phyloP scores from a whole-genome alignment of 495 filamentous ascomycete genomes.

The Aspergillus nanangensis region DNA sequence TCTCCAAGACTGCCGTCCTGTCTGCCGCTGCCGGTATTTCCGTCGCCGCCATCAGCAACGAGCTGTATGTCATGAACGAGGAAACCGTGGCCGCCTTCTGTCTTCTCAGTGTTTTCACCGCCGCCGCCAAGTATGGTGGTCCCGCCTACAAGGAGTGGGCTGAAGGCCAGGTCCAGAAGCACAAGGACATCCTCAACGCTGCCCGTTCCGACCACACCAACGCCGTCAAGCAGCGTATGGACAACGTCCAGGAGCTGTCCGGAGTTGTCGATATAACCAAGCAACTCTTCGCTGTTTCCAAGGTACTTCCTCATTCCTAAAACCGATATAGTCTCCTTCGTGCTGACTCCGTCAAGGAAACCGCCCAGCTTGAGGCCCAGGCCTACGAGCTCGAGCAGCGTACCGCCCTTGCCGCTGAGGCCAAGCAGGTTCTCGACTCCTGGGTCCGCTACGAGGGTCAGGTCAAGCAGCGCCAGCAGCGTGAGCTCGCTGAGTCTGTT shows the following conservation, averaged over 20 bases:
- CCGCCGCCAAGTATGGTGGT: conserved; percentile 84
- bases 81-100: conserved; percentile 89
- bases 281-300: conserved; percentile 94
- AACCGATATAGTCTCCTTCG: not conserved
- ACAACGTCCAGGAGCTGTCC: conserved; percentile 86
- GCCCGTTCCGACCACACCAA: conserved; percentile 90
- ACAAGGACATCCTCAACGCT: conserved; percentile 87
- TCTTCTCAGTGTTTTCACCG: conserved; percentile 83
- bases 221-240: conserved; percentile 90
- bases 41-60: conserved; percentile 95
- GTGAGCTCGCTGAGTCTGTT: conserved; percentile 84
- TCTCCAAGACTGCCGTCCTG: conserved; percentile 94
- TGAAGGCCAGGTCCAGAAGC: conserved; percentile 76
- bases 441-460: conserved; percentile 98
- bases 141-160: conserved; percentile 93
- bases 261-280: conserved; percentile 95
- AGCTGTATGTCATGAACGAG: conserved; percentile 99
- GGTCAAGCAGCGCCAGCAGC: conserved; percentile 97
- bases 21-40: conserved; percentile 87
- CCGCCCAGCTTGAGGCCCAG: conserved; percentile 89
- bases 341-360: conserved; percentile 63
- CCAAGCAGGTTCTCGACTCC: conserved; percentile 91
- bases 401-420: conserved; percentile 83
- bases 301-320: conserved; percentile 51
- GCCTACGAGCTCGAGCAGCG: conserved; percentile 95